These are phyloP conservation scores for Begonia fuchsioides DNA, from an alignment of 306 rosid species.

Conservation along the genomic window DNA sequence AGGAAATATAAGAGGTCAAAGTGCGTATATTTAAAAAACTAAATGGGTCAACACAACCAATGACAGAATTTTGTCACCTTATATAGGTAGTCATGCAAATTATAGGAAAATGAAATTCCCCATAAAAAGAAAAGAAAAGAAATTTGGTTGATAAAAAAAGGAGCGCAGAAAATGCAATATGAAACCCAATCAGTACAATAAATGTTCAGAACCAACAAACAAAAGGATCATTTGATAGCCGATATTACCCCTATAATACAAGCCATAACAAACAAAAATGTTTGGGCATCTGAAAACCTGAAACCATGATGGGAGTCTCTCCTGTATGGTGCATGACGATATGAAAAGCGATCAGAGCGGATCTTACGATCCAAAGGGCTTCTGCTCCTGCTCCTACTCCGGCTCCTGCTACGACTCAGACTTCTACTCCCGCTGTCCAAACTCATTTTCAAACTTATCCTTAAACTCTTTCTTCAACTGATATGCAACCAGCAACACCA, in stretches of 20 bases:
- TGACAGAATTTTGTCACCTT: too few species aligned
- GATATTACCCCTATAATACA: slow-evolving; percentile 12
- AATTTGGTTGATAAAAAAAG: too few species aligned
- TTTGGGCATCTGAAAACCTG: slow-evolving; percentile 62
- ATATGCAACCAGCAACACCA: slow-evolving; percentile 42
- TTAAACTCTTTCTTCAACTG: slow-evolving; percentile 53
- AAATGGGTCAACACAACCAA: too few species aligned
- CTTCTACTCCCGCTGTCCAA: slow-evolving; percentile 87
- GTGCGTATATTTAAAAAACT: too few species aligned
- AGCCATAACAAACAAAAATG: slow-evolving; percentile 18
- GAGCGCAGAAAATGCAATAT: too few species aligned
- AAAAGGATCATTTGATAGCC: slow-evolving; percentile 1
- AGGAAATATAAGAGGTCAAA: too few species aligned
- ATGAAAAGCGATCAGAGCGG: slow-evolving; percentile 83
- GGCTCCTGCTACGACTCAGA: slow-evolving; percentile 82
- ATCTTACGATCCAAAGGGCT: slow-evolving; percentile 91
- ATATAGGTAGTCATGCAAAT: too few species aligned
- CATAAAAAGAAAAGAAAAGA: too few species aligned
- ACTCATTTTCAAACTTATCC: slow-evolving; percentile 58
- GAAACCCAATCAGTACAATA: not conserved
- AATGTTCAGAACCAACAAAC: not conserved
- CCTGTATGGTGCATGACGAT: slow-evolving; percentile 93
- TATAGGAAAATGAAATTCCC: too few species aligned
- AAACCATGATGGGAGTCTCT: slow-evolving; percentile 94
- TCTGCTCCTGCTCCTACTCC: slow-evolving; percentile 91